Conservation (phyloP, 345 rosid genomes). For the Gossypium thurberi region DNA sequence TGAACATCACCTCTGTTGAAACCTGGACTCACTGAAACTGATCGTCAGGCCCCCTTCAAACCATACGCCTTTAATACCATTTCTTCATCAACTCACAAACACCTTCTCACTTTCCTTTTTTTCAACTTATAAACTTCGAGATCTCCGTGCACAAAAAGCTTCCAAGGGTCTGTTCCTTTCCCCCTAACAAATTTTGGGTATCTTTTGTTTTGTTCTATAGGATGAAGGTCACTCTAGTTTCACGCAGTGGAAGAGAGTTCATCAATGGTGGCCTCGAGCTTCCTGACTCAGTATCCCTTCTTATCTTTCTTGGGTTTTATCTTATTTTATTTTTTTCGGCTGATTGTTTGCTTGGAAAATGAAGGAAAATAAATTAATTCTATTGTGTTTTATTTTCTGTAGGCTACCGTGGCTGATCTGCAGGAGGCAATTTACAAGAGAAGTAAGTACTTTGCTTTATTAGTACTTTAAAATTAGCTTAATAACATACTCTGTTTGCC, state of each 20-base stretch:
- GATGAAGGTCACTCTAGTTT: conserved; percentile 77
- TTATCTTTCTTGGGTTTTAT: background rate
- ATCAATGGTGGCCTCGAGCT: conserved; percentile 72
- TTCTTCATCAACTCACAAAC: background rate
- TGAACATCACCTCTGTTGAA: too few relatives aligned
- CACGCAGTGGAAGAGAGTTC: conserved; percentile 83
- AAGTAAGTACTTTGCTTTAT: conserved; percentile 36
- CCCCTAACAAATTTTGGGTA: conserved; percentile 25
- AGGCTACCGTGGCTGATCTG: conserved; percentile 93
- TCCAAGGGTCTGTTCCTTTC: conserved; percentile 13
- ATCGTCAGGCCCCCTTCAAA: background rate
- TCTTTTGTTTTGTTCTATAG: conserved; percentile 23
- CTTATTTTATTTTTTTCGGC: background rate
- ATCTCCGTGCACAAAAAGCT: background rate
- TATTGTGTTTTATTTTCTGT: conserved; percentile 9
- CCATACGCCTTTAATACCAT: conserved; percentile 14
- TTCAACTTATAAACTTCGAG: background rate
- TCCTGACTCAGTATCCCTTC: conserved; percentile 50
- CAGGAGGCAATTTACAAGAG: conserved; percentile 79
- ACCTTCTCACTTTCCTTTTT: background rate
- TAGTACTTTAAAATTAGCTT: background rate
- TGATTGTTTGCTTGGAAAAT: conserved; percentile 12
- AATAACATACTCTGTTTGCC: background rate
- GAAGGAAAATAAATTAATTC: background rate
- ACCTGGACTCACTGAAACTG: too few relatives aligned